Percentiles rank a stretch among this genome's conserved stretches.
Evolutionary conservation across 345 rosid genomes (phyloP).

Genomic region (Mallotus nudiflorus): DNA sequence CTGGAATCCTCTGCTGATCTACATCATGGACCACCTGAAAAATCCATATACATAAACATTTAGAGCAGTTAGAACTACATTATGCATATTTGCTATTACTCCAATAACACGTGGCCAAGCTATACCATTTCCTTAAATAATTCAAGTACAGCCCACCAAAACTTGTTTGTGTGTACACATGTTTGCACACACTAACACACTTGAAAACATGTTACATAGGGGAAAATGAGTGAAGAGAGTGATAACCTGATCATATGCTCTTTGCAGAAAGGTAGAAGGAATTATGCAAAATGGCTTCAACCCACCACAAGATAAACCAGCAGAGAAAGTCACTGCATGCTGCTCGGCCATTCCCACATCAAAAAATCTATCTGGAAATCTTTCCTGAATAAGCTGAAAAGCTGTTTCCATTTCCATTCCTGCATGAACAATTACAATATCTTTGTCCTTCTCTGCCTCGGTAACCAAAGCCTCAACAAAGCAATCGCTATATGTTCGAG

Average conservation of each 20-base stretch:
- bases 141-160: neutral
- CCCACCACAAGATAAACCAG: conserved; percentile 90
- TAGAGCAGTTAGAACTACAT: neutral
- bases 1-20: conserved; percentile 81
- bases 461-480: conserved; percentile 70
- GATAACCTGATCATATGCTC: conserved; percentile 92
- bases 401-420: conserved; percentile 80
- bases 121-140: neutral
- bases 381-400: conserved; percentile 59
- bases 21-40: conserved; percentile 84
- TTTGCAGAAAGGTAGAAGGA: conserved; percentile 83
- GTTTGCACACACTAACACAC: neutral
- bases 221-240: neutral
- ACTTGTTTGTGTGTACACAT: neutral
- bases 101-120: neutral
- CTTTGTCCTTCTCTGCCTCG: conserved; percentile 87
- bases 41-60: conserved; percentile 17
- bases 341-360: conserved; percentile 97
- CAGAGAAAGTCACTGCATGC: conserved; percentile 95
- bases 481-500: conserved; percentile 77
- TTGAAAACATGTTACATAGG: neutral
- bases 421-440: conserved; percentile 76
- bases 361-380: conserved; percentile 69
- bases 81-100: neutral
- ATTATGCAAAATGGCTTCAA: conserved; percentile 92